Conservation (phyloP, 345 rosid species). For the Orychophragmus violaceus region DNA sequence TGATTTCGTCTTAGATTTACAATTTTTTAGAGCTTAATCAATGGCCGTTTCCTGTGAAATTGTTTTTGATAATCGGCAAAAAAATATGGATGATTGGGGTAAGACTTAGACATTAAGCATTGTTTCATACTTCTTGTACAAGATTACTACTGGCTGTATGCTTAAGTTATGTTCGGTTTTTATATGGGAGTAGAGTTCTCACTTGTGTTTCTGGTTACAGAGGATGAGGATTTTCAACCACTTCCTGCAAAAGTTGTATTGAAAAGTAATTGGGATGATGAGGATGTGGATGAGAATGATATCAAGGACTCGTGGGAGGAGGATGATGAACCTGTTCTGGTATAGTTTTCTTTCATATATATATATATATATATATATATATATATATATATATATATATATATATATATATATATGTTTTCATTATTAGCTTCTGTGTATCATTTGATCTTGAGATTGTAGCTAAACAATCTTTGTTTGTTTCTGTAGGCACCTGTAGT, state of each 20-base stretch:
- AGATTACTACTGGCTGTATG: background rate
- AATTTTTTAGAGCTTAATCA: background rate
- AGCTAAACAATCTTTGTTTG: background rate
- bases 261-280: constrained; percentile 77
- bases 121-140: too few species aligned
- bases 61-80: background rate
- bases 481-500: constrained; percentile 35
- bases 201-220: constrained; percentile 30
- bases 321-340: constrained; percentile 74
- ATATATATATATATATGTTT: too few species aligned
- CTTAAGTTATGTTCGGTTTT: background rate
- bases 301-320: constrained; percentile 98
- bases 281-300: constrained; percentile 79
- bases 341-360: constrained; percentile 32
- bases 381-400: too few species aligned
- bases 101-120: background rate
- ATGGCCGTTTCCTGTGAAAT: background rate
- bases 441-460: constrained; percentile 63
- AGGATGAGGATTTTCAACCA: constrained; percentile 58
- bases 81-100: background rate
- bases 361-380: too few species aligned
- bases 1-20: background rate
- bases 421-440: too few species aligned
- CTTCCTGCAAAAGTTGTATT: constrained; percentile 41
- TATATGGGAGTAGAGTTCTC: background rate